A percentile compares a stretch with the other conserved stretches of the same genome.
phyloP scores from a whole-genome alignment of 129 eudicot species.

The Smallanthus sonchifolius region DNA sequence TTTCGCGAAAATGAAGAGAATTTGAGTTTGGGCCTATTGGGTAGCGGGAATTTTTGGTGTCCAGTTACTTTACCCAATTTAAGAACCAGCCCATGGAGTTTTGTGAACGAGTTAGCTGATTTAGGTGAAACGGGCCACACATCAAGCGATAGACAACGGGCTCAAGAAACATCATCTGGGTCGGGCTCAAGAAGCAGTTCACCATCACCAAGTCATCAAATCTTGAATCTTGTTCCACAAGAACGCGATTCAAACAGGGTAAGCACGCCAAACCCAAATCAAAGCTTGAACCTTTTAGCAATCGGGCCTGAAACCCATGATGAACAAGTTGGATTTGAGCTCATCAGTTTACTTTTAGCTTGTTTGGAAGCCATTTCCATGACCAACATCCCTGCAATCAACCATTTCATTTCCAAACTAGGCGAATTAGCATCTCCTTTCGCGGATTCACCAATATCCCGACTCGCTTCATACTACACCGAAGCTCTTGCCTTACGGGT shows the following conservation, averaged over 20 bases:
- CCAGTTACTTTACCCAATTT: slow-evolving; percentile 36
- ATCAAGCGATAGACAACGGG: slow-evolving; percentile 33
- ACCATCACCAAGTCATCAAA: slow-evolving; percentile 47
- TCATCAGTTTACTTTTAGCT: slow-evolving; percentile 55
- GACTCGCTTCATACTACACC: slow-evolving; percentile 72
- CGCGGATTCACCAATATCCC: slow-evolving; percentile 52
- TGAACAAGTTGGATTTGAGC: slow-evolving; percentile 70
- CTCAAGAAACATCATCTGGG: slow-evolving; percentile 44
- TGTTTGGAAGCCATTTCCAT: slow-evolving; percentile 65
- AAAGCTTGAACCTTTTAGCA: slow-evolving; percentile 28
- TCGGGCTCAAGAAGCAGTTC: slow-evolving; percentile 50
- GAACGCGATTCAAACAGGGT: slow-evolving; percentile 52
- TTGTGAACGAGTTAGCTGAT: slow-evolving; percentile 44
- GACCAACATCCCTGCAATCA: slow-evolving; percentile 55
- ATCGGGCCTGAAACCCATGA: slow-evolving; percentile 29
- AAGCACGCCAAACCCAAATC: slow-evolving; percentile 37
- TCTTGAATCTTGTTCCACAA: slow-evolving; percentile 41
- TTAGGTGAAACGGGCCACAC: slow-evolving; percentile 47
- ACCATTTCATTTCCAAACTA: slow-evolving; percentile 52
- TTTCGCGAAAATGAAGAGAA: slow-evolving; percentile 28
- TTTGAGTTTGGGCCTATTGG: slow-evolving; percentile 51
- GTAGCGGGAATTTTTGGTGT: slow-evolving; percentile 58
- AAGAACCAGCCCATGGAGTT: slow-evolving; percentile 56
- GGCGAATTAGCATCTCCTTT: slow-evolving; percentile 84
- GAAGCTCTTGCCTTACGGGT: slow-evolving; percentile 73